Conservation (phyloP, 2,329 filamentous ascomycete species). For the Calonectria montana region DNA sequence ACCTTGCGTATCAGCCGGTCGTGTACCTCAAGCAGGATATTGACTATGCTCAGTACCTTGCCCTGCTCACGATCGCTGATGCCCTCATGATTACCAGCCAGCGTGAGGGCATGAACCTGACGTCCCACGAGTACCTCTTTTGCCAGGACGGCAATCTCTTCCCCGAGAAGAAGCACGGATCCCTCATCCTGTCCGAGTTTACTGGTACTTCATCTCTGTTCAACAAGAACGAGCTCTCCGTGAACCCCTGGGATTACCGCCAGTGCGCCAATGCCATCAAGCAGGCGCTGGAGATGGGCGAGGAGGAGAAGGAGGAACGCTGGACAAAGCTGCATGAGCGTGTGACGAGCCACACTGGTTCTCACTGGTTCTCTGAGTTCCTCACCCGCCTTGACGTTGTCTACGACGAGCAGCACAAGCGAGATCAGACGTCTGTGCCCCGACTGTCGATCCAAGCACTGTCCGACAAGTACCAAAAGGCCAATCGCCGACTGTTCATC, state of each 20-base stretch:
- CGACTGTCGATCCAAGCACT: slow-evolving; percentile 79
- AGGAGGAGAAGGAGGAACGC: slow-evolving; percentile 77
- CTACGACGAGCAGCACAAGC: slow-evolving; percentile 85
- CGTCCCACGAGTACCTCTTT: slow-evolving; percentile 92
- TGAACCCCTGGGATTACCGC: slow-evolving; percentile 96
- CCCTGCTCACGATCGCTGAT: slow-evolving; percentile 88
- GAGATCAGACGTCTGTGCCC: slow-evolving; percentile 87
- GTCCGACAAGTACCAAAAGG: slow-evolving; percentile 72
- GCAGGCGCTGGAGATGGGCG: slow-evolving; percentile 81
- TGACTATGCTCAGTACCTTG: slow-evolving; percentile 92
- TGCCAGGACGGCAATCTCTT: slow-evolving; percentile 86
- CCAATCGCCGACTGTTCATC: slow-evolving; percentile 82
- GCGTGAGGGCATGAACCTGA: slow-evolving; percentile 97
- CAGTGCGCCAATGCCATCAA: slow-evolving; percentile 89
- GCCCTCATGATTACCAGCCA: slow-evolving; percentile 94
- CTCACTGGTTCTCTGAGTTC: slow-evolving; percentile 86
- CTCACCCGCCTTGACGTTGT: slow-evolving; percentile 76
- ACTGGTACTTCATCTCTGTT: slow-evolving; percentile 92
- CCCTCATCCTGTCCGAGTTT: slow-evolving; percentile 93
- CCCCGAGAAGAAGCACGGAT: slow-evolving; percentile 82
- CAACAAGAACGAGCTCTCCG: slow-evolving; percentile 80
- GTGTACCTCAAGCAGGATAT: slow-evolving; percentile 97
- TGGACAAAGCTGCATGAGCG: slow-evolving; percentile 80
- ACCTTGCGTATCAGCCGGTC: slow-evolving; percentile 89
- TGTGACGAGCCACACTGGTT: slow-evolving; percentile 84